phyloP scores from a whole-genome alignment of 2,329 filamentous ascomycete species.

The Aspergillus sp. region DNA sequence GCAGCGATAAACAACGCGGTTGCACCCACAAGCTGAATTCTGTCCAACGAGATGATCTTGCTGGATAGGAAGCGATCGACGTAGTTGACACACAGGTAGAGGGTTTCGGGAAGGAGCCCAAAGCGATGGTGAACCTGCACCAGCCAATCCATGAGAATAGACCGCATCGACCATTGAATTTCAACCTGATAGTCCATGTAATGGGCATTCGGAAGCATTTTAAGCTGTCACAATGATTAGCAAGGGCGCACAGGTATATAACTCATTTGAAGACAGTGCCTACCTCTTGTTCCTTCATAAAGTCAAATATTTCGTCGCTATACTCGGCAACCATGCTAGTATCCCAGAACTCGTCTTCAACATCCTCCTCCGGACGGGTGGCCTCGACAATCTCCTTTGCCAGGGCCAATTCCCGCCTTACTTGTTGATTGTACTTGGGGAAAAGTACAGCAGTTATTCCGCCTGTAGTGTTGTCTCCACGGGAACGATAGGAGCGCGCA shows the following conservation, averaged over 20 bases:
- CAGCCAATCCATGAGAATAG: constrained; percentile 95
- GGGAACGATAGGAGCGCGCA: constrained; percentile 69
- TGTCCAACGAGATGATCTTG: constrained; percentile 91
- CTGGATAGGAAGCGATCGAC: constrained; percentile 91
- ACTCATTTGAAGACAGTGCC: constrained; percentile 16
- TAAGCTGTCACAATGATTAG: constrained; percentile 47
- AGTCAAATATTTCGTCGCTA: constrained; percentile 87
- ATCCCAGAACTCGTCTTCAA: constrained; percentile 86
- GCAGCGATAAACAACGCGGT: constrained; percentile 93
- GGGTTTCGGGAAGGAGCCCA: constrained; percentile 80
- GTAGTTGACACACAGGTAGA: constrained; percentile 93
- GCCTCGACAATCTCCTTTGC: constrained; percentile 61
- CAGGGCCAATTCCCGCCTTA: constrained; percentile 64
- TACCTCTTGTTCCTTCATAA: constrained; percentile 86
- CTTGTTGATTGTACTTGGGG: constrained; percentile 63
- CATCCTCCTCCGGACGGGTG: constrained; percentile 62
- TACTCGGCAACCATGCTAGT: constrained; percentile 98
- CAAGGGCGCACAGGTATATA: neutral
- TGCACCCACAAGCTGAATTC: constrained; percentile 91
- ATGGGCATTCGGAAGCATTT: constrained; percentile 77
- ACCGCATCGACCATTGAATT: constrained; percentile 98
- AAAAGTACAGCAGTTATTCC: constrained; percentile 61
- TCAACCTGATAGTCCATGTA: constrained; percentile 99
- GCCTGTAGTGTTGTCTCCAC: constrained; percentile 64
- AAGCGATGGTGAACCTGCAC: constrained; percentile 94